Evolutionary conservation across 2,329 filamentous ascomycete genomes (phyloP).

Genomic region (Alternaria longipes): DNA sequence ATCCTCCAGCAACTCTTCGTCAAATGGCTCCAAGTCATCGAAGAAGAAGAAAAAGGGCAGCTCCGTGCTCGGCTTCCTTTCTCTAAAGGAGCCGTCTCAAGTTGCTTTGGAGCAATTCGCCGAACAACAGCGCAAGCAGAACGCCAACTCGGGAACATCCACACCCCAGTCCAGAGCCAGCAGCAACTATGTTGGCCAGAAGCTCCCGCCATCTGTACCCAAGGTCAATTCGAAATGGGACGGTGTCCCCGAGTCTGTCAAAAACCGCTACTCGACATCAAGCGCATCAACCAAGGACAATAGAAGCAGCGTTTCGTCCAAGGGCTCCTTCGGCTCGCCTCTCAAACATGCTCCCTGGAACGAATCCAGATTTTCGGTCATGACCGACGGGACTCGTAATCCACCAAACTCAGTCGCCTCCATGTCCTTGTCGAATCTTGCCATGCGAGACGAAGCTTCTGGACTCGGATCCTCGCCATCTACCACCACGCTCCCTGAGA

Average conservation of each 20-base stretch:
- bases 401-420: constrained; percentile 44
- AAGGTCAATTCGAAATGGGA: constrained; percentile 66
- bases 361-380: constrained; percentile 33
- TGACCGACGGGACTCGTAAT: constrained; percentile 36
- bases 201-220: constrained; percentile 59
- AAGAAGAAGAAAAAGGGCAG: constrained; percentile 48
- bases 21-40: constrained; percentile 39
- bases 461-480: constrained; percentile 29
- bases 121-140: constrained; percentile 54
- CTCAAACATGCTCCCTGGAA: constrained; percentile 19
- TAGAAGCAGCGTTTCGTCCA: constrained; percentile 30
- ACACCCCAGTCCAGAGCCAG: constrained; percentile 24
- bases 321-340: constrained; percentile 20
- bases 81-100: constrained; percentile 60
- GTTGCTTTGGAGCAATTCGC: constrained; percentile 58
- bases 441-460: constrained; percentile 12
- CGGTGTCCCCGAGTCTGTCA: constrained; percentile 57
- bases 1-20: constrained; percentile 34
- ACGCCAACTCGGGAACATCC: constrained; percentile 32
- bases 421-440: constrained; percentile 23
- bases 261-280: constrained; percentile 31
- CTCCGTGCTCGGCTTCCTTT: constrained; percentile 57
- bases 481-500: constrained; percentile 36
- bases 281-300: constrained; percentile 26
- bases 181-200: constrained; percentile 48